Percentiles rank a stretch among this genome's conserved stretches.
Conservation (phyloP, 495 filamentous ascomycete genomes). For the Hyphodiscus hymeniophilus region DNA sequence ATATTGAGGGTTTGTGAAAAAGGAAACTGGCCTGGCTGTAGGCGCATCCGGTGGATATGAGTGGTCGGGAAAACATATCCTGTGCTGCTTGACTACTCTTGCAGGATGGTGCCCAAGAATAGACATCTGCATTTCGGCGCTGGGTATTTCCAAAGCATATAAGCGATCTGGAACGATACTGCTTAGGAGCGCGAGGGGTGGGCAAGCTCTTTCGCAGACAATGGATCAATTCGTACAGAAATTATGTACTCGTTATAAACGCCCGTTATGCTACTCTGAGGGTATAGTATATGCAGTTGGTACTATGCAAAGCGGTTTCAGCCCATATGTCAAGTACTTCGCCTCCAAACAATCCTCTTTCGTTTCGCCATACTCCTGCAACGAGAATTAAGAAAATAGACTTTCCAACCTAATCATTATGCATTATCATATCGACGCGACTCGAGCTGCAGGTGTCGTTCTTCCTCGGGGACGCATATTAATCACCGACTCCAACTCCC, state of each 20-base stretch:
- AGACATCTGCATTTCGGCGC: no score
- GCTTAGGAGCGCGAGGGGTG: no score
- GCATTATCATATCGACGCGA: slow-evolving; percentile 24
- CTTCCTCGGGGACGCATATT: slow-evolving; percentile 56
- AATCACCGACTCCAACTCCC: slow-evolving; percentile 82
- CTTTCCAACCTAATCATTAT: slow-evolving; percentile 8
- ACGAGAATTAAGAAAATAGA: neutral
- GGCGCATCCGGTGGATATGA: no score
- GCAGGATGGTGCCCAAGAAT: no score
- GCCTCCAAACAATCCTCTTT: neutral
- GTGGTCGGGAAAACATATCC: no score
- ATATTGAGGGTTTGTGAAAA: no score
- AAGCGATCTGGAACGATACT: no score
- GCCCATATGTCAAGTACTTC: neutral
- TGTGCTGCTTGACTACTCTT: no score
- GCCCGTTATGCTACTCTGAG: neutral
- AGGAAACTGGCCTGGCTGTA: no score
- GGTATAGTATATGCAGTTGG: slow-evolving; percentile 4
- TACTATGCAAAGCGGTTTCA: neutral
- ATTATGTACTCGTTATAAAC: neutral
- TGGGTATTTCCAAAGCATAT: no score
- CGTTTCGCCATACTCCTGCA: neutral
- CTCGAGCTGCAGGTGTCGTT: slow-evolving; percentile 22
- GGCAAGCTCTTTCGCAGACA: no score
- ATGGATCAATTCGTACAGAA: neutral